These are phyloP conservation scores for Ulota crispa DNA, from an alignment of 225 moss, liverwort and hornwort genomes.

Conservation along the genomic window DNA sequence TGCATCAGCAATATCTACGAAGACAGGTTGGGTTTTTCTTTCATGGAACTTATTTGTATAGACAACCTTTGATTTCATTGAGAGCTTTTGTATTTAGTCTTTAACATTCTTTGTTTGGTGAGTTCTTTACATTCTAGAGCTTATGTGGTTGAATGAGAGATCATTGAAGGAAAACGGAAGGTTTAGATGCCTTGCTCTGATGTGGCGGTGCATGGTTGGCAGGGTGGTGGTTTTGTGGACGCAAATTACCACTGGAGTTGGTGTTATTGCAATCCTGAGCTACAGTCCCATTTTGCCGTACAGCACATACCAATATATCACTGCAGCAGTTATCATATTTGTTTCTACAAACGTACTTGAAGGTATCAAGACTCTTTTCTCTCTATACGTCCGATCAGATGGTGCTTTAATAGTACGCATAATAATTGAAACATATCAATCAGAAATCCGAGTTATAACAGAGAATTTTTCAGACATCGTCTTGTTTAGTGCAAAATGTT, in stretches of 20 bases:
- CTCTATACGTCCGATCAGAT: background rate
- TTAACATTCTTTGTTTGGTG: background rate
- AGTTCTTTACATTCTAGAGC: background rate
- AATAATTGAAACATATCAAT: too few species aligned
- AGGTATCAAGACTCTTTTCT: conserved; percentile 32
- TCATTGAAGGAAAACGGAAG: background rate
- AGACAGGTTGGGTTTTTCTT: conserved; percentile 64
- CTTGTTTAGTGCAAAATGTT: too few species aligned
- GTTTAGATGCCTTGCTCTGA: background rate
- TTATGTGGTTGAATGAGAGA: background rate
- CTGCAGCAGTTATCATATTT: conserved; percentile 59
- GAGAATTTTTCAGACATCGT: too few species aligned
- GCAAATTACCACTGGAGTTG: conserved; percentile 54
- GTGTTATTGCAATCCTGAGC: conserved; percentile 46
- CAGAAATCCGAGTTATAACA: too few species aligned
- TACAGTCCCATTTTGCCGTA: conserved; percentile 42
- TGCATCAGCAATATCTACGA: conserved; percentile 85
- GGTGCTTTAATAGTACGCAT: background rate
- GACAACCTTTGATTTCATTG: background rate
- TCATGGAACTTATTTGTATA: background rate
- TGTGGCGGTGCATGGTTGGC: conserved; percentile 21
- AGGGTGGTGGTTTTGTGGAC: conserved; percentile 67
- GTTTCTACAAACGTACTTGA: conserved; percentile 69
- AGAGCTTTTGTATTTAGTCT: background rate
- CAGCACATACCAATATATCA: conserved; percentile 53